These are phyloP conservation scores for Penicillium sp. DNA, from an alignment of 2,329 filamentous ascomycete genomes.

Conservation along the genomic window DNA sequence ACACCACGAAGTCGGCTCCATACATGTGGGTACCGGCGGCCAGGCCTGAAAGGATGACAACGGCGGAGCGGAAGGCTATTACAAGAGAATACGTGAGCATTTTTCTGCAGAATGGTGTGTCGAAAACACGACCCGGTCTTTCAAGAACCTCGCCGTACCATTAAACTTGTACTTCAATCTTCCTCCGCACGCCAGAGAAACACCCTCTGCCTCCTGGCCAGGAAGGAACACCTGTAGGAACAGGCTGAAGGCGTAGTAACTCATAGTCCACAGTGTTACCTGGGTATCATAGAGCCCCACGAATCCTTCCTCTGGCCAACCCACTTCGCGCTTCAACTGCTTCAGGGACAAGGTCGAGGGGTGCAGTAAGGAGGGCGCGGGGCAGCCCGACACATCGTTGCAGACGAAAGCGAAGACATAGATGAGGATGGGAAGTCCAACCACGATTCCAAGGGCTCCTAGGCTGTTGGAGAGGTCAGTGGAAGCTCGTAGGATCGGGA, in stretches of 20 bases:
- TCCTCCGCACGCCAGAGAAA: conserved; percentile 66
- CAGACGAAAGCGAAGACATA: conserved; percentile 81
- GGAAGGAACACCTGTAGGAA: conserved; percentile 74
- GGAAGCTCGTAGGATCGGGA: conserved; percentile 9
- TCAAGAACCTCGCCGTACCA: conserved; percentile 47
- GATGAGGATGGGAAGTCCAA: conserved; percentile 73
- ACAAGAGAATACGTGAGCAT: too few species aligned
- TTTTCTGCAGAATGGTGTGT: not conserved
- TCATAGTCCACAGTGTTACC: conserved; percentile 66
- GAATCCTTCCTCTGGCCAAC: conserved; percentile 72
- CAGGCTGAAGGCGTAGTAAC: conserved; percentile 74
- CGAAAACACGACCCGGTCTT: too few species aligned
- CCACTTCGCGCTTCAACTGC: conserved; percentile 73
- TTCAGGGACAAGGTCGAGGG: conserved; percentile 69
- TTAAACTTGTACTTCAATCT: conserved; percentile 80
- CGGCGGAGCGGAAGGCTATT: conserved; percentile 70
- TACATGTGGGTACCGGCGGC: conserved; percentile 71
- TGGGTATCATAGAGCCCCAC: conserved; percentile 67
- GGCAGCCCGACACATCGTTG: conserved; percentile 91
- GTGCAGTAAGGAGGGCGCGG: conserved; percentile 73
- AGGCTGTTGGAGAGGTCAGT: conserved; percentile 50
- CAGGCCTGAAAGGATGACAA: conserved; percentile 68
- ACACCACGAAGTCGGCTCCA: conserved; percentile 79
- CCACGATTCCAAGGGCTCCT: conserved; percentile 73
- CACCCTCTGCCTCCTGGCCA: conserved; percentile 67